Evolutionary conservation across 2,329 filamentous ascomycete genomes (phyloP), one percentile per base, ranked within the genome.

Genomic region (Trichothecium sympodiale): DNA sequence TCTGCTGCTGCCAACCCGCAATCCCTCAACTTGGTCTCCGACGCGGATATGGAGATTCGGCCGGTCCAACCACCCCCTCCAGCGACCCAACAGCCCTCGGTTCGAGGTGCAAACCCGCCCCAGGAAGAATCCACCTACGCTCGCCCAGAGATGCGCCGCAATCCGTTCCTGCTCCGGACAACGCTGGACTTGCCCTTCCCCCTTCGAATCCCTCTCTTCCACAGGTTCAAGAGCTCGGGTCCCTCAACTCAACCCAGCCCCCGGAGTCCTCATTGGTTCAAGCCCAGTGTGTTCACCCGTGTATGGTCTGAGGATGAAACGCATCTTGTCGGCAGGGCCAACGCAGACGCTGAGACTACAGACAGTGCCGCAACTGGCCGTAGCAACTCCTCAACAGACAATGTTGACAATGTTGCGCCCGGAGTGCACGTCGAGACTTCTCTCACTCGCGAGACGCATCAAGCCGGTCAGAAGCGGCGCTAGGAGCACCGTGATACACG

Each of bases 141-240:
- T n/a, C 20, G 20, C 20, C 20, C 20, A 10, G 43, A 41, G 14
- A 32, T 43, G 33, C 43, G 38, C 18, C 47, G 44, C 15, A 59
- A 56, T 37, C 54, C 55, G 14, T 57, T 59, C 27, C 47, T 49
- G 29, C 56, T 59, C 45, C 52, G 53, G 33, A 58, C 54, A n/a
- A 47, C 43, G 14, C 39, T 55, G 41, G 46, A 50, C 37, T 38
- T 57, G 29, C 41, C 40, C 13, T 38, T 47, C 4, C 44, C 51
- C 3, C 13, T 12, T 20, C 17, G 30, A 16, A n/a, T 23, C 18
- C 18, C 29, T 15, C 15, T n/a, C 3, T 44, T 50, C 26, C 17
- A 27, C 37, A 31, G 36, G 15, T 37, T 37, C 12, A 38, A 33
- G 3, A 45, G 39, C 14, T n/a, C n/a, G n/a, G n/a, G n/a, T n/a